Evolutionary conservation across 2,329 filamentous ascomycete species (phyloP).

Genomic region (Aspergillus carbonarius): DNA sequence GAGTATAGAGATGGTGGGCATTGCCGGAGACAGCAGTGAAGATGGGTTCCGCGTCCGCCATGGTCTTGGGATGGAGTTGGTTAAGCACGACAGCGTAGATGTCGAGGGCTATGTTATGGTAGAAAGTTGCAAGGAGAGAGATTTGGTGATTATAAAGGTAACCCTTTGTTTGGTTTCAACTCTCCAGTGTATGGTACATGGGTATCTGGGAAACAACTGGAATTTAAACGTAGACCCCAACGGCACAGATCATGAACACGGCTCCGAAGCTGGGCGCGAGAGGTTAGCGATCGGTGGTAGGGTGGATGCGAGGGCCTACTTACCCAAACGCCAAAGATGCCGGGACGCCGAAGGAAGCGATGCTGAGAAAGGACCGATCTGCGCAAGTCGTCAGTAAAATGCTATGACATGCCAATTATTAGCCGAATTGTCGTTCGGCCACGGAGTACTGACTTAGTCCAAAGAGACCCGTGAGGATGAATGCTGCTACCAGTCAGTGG

Average conservation of each 20-base stretch:
- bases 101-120: constrained; percentile 17
- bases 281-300: constrained; percentile 10
- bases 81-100: constrained; percentile 12
- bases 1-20: constrained; percentile 59
- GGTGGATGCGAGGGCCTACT: constrained; percentile 35
- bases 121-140: constrained; percentile 18
- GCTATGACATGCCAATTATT: neutral
- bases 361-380: constrained; percentile 80
- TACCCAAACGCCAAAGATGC: constrained; percentile 90
- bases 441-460: constrained; percentile 72
- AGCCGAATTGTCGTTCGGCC: no score
- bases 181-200: constrained; percentile 37
- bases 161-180: constrained; percentile 25
- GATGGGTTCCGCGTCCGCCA: constrained; percentile 39
- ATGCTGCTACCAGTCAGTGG: constrained; percentile 41
- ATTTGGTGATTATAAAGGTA: constrained; percentile 35
- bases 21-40: constrained; percentile 63
- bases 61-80: constrained; percentile 6
- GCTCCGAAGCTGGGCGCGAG: constrained; percentile 70
- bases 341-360: constrained; percentile 76
- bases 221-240: constrained; percentile 90
- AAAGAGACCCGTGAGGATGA: constrained; percentile 75
- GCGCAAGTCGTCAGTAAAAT: constrained; percentile 16
- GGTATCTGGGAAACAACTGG: constrained; percentile 24
- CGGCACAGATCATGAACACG: constrained; percentile 98